Evolutionary conservation across 345 rosid species (phyloP).

Genomic region (Xanthoceras sorbifolium): DNA sequence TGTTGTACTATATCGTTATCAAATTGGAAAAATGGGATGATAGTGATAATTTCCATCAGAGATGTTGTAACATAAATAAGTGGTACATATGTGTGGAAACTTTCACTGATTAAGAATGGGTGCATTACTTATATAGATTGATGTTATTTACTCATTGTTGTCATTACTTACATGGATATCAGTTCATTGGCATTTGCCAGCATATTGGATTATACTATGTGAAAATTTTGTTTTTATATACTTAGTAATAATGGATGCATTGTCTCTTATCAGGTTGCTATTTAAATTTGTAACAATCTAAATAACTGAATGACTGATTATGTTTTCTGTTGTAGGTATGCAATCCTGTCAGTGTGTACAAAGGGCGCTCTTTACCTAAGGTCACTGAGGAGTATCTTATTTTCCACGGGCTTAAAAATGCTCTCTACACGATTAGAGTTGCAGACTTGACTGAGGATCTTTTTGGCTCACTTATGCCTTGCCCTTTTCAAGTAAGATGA

Average conservation of each 20-base stretch:
- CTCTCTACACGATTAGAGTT: constrained; percentile 67
- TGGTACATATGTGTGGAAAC: too few relatives aligned
- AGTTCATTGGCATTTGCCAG: neutral
- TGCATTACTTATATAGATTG: too few relatives aligned
- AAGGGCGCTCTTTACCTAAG: constrained; percentile 47
- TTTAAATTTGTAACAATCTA: neutral
- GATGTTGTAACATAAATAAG: too few relatives aligned
- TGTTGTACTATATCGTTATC: too few relatives aligned
- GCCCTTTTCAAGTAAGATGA: constrained; percentile 64
- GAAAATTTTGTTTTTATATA: too few relatives aligned
- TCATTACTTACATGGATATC: too few relatives aligned
- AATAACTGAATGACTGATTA: neutral
- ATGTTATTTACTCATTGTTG: too few relatives aligned
- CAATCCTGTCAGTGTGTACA: constrained; percentile 82
- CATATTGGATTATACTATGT: neutral
- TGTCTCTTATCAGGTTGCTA: neutral
- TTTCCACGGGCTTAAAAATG: constrained; percentile 74
- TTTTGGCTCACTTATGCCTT: constrained; percentile 72
- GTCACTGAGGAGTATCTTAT: constrained; percentile 60
- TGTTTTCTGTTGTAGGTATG: constrained; percentile 44
- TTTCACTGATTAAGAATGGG: too few relatives aligned
- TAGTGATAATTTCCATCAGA: too few relatives aligned
- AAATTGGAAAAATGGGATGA: too few relatives aligned
- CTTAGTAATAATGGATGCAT: neutral
- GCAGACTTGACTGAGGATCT: constrained; percentile 76